Evolutionary conservation across 2,329 filamentous ascomycete species (phyloP).

Genomic region (Mycosphaerella arachidis): DNA sequence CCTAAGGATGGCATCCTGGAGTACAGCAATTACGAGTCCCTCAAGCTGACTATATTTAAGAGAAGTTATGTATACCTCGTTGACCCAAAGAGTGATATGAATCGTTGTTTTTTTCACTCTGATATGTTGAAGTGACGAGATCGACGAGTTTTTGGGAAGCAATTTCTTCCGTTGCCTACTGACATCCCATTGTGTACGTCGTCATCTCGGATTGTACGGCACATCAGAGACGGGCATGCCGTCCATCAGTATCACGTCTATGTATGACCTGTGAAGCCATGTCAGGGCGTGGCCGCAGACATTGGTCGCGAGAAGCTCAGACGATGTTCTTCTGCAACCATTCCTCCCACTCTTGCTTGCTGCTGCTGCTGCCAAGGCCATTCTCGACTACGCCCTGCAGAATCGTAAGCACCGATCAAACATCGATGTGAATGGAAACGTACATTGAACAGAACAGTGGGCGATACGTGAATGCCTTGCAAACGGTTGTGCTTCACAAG

Average conservation of each 20-base stretch:
- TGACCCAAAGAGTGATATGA: background rate
- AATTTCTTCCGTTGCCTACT: too few species aligned
- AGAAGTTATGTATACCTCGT: too few species aligned
- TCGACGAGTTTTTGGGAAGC: too few species aligned
- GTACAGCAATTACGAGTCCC: too few species aligned
- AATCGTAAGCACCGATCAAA: slow-evolving; percentile 13
- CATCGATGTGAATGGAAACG: slow-evolving; percentile 7
- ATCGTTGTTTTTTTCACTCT: too few species aligned
- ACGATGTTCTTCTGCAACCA: slow-evolving; percentile 67
- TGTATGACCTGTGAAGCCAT: background rate
- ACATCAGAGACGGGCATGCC: background rate
- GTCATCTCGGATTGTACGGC: too few species aligned
- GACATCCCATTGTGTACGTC: too few species aligned
- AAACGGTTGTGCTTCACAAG: slow-evolving; percentile 68
- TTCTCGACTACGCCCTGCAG: slow-evolving; percentile 63
- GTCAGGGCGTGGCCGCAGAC: background rate
- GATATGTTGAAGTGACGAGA: too few species aligned
- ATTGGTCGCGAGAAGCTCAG: slow-evolving; percentile 33
- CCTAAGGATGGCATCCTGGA: too few species aligned
- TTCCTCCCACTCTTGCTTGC: slow-evolving; percentile 74
- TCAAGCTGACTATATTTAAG: too few species aligned
- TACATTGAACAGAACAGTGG: slow-evolving; percentile 81
- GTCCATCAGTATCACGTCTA: too few species aligned
- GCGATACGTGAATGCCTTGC: slow-evolving; percentile 82
- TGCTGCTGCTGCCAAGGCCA: slow-evolving; percentile 75